Base-by-base conservation (phyloP, 768 basidiomycete genomes). In the Boletus fagicola region DNA sequence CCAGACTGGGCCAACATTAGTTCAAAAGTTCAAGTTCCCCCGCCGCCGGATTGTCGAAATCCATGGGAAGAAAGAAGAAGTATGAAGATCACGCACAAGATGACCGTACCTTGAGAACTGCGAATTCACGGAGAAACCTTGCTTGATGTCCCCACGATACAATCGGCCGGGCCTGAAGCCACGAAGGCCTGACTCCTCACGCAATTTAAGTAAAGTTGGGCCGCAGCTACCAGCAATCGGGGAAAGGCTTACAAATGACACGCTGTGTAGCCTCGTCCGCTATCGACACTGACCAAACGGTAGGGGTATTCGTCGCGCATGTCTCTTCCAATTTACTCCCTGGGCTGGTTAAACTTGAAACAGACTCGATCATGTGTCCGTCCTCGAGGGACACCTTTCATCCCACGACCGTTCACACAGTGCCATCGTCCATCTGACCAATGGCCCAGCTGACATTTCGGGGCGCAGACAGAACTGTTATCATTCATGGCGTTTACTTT, bases 401-500 rank as follows among this genome's bases (percentile, higher is more conserved):
- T 61, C 52, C 13, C 52, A 46, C 43, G 52, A 49, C 22, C 6
- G 15, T 40, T 44, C 36, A 24, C 52, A 33, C 52, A 26, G 40
- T 18, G 40, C 24, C 10, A 58, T 18, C 30, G 43, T 5, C 15
- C 40, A 47, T 11, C 39, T 55, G 54, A 54, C 38, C 26, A 15
- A 18, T 51, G 9, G 15, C 28, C 11, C 49, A 26, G 16, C 22
- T 7, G 20, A 15, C 9, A 11, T 56, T 53, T 57, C 54, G 56
- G 31, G 24, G 22, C 30, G 35, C n/a, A 13, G 35, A 48, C 16
- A 2, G n/a, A 22, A 16, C 10, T 28, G 39, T 36, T 24, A 50
- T 46, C 15, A 40, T 15, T 12, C 33, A 43, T 46, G 47, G 33
- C 26, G 9, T 62, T 49, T 24, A 20, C 58, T 46, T 58, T 58